Evolutionary conservation across 768 basidiomycete species (phyloP).

Genomic region (Porphyrellus cyaneotinctus): DNA sequence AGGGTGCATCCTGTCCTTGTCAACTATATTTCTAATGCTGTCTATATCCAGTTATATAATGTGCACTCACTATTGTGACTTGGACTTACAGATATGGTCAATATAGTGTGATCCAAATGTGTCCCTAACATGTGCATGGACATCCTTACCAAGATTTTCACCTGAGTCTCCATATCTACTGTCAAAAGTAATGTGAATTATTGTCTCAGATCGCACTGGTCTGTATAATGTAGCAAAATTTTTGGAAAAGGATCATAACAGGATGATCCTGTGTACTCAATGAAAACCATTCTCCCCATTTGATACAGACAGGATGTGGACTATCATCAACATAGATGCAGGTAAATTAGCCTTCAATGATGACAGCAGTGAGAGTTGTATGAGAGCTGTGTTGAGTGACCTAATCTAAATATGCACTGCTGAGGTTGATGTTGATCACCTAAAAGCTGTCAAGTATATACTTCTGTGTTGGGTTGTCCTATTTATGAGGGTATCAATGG

Average conservation of each 20-base stretch:
- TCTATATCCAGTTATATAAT: conserved; percentile 12
- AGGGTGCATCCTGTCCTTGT: conserved; percentile 1
- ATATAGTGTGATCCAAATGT: conserved; percentile 22
- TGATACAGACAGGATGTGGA: conserved; percentile 10
- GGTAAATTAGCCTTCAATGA: conserved; percentile 27
- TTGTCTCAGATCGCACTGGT: conserved; percentile 25
- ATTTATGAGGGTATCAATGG: background rate
- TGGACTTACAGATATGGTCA: conserved; percentile 29
- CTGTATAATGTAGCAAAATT: conserved; percentile 33
- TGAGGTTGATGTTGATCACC: conserved; percentile 26
- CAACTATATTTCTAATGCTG: background rate
- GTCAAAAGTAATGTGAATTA: conserved; percentile 21
- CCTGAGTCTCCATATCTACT: conserved; percentile 23
- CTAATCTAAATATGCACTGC: conserved; percentile 3
- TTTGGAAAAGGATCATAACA: conserved; percentile 34
- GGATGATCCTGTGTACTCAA: conserved; percentile 24
- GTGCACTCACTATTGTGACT: conserved; percentile 23
- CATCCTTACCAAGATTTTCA: conserved; percentile 23
- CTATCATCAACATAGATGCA: conserved; percentile 13
- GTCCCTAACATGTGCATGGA: conserved; percentile 32
- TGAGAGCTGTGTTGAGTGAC: background rate
- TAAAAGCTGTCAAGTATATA: conserved; percentile 6
- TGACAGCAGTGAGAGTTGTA: conserved; percentile 13
- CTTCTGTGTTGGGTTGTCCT: background rate
- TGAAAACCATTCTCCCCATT: conserved; percentile 22